Evolutionary conservation across 2,329 filamentous ascomycete genomes (phyloP).

Genomic region (Phyllosticta citribraziliensis): DNA sequence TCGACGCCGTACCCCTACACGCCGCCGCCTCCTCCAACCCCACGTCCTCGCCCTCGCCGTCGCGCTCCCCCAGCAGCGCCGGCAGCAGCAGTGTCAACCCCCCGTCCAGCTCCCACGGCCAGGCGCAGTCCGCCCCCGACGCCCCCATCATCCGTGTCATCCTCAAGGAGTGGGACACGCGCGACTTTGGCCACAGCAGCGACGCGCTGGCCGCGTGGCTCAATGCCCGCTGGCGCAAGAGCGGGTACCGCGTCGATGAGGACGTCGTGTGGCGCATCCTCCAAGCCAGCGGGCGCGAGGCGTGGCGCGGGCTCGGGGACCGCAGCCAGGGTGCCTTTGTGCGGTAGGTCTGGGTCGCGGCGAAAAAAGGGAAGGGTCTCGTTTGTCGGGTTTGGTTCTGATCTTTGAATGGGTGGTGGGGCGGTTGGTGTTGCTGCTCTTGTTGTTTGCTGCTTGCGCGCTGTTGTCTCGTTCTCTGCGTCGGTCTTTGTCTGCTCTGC

Average conservation of each 20-base stretch:
- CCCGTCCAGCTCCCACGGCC: slow-evolving; percentile 20
- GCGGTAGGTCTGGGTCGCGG: neutral
- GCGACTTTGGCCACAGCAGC: slow-evolving; percentile 8
- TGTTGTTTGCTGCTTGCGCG: too few species aligned
- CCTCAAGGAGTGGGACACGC: slow-evolving; percentile 10
- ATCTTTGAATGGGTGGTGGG: too few species aligned
- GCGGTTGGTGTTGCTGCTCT: too few species aligned
- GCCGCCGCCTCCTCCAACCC: slow-evolving; percentile 10
- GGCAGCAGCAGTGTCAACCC: too few species aligned
- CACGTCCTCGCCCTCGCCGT: too few species aligned
- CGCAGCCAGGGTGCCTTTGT: slow-evolving; percentile 23
- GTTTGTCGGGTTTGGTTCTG: too few species aligned
- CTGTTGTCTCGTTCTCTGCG: too few species aligned
- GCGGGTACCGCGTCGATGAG: slow-evolving; percentile 12
- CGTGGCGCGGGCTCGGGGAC: slow-evolving; percentile 26
- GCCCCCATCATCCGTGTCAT: slow-evolving; percentile 9
- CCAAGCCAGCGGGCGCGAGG: slow-evolving; percentile 24
- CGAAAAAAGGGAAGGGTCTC: too few species aligned
- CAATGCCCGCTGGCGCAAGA: slow-evolving; percentile 10
- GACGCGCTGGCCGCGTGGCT: slow-evolving; percentile 7
- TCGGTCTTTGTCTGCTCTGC: too few species aligned
- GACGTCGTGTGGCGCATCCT: slow-evolving; percentile 27
- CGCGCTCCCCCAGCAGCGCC: too few species aligned
- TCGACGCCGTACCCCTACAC: slow-evolving; percentile 22
- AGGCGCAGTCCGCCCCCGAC: slow-evolving; percentile 18